A percentile compares a stretch with the other conserved stretches of the same genome.
These are phyloP conservation scores for Castanea crenata DNA, from an alignment of 306 rosid genomes.

Conservation along the genomic window DNA sequence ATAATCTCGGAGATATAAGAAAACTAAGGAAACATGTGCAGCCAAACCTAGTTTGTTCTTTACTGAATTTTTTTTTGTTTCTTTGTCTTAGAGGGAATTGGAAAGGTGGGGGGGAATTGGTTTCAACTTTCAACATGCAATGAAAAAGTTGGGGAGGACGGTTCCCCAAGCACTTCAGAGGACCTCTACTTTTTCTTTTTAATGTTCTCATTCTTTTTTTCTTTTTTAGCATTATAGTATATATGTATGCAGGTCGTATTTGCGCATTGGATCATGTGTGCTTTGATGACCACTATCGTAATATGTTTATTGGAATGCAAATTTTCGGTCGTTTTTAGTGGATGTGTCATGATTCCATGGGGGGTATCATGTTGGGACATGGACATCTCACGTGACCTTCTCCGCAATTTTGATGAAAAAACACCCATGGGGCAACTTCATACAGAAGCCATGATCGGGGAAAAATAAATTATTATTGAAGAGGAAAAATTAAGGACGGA, in stretches of 20 bases:
- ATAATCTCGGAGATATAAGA: constrained; percentile 12
- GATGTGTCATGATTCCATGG: background rate
- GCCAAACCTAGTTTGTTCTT: constrained; percentile 26
- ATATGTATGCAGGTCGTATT: background rate
- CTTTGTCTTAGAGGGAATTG: background rate
- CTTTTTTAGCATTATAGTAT: no score
- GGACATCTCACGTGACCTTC: constrained; percentile 4
- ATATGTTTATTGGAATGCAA: background rate
- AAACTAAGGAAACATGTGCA: background rate
- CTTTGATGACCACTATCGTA: background rate
- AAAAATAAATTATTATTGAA: no score
- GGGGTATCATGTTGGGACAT: background rate
- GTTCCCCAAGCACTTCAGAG: constrained; percentile 11
- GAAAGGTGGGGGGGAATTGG: constrained; percentile 27
- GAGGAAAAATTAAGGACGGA: no score
- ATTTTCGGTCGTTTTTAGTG: background rate
- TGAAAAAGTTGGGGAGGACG: constrained; percentile 15
- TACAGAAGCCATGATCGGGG: no score
- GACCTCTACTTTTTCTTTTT: background rate
- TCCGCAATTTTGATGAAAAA: background rate
- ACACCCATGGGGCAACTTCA: background rate
- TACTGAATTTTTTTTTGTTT: constrained; percentile 31
- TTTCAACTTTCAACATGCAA: constrained; percentile 33
- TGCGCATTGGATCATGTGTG: background rate
- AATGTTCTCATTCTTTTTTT: background rate